Percentiles rank a stretch among this genome's conserved stretches.
Evolutionary conservation across 179 eudicot genomes (phyloP).

Genomic region (Beta lomatogona): DNA sequence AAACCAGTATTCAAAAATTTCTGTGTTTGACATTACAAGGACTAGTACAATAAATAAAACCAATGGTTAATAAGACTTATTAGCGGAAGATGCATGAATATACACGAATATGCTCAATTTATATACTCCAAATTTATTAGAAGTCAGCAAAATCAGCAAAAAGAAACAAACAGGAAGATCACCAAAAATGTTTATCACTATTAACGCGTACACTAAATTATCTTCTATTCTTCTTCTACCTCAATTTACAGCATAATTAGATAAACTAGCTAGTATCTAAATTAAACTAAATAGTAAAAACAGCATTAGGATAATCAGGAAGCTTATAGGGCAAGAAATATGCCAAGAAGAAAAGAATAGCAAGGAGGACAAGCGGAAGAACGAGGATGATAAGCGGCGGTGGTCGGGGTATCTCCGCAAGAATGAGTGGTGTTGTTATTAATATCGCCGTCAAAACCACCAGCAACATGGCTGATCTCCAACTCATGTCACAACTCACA

Average conservation of each 20-base stretch:
- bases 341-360: slow-evolving; percentile 24
- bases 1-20: too few relatives aligned
- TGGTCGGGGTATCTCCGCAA: slow-evolving; percentile 28
- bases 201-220: neutral
- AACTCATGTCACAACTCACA: slow-evolving; percentile 11
- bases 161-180: too few relatives aligned
- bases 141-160: too few relatives aligned
- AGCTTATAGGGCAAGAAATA: slow-evolving; percentile 9
- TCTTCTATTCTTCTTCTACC: neutral
- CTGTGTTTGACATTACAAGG: too few relatives aligned
- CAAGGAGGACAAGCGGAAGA: slow-evolving; percentile 22
- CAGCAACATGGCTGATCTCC: slow-evolving; percentile 25
- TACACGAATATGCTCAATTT: too few relatives aligned
- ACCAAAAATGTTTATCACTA: neutral
- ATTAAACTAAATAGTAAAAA: slow-evolving; percentile 1
- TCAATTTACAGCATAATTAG: neutral
- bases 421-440: slow-evolving; percentile 31
- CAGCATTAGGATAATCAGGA: slow-evolving; percentile 16
- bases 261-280: neutral
- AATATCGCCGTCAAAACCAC: slow-evolving; percentile 34
- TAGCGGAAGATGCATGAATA: too few relatives aligned
- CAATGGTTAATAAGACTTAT: too few relatives aligned
- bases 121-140: too few relatives aligned
- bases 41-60: too few relatives aligned
- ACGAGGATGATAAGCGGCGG: slow-evolving; percentile 22